Evolutionary conservation across 441 rosid species (phyloP).

Genomic region (Capsella rubella): DNA sequence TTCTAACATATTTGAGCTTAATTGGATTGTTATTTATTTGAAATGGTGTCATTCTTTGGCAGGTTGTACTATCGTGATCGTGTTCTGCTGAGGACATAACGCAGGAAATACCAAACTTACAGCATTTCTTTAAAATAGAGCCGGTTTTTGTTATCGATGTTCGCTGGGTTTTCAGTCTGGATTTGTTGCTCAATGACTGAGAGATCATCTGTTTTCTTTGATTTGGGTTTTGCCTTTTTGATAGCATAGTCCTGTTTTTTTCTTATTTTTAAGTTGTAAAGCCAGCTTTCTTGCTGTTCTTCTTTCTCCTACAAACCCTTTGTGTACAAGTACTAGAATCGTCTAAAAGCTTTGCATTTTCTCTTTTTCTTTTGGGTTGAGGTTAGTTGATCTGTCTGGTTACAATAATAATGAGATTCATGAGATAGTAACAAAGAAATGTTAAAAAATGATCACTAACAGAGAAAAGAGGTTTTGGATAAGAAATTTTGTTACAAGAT

Average conservation of each 20-base stretch:
- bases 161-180: conserved; percentile 14
- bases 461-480: background rate
- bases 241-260: background rate
- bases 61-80: conserved; percentile 18
- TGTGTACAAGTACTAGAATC: conserved; percentile 29
- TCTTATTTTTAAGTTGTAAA: conserved; percentile 25
- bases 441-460: background rate
- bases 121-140: conserved; percentile 4
- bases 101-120: background rate
- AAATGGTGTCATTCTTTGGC: conserved; percentile 12
- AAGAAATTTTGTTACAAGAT: background rate
- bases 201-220: conserved; percentile 22
- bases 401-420: background rate
- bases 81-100: background rate
- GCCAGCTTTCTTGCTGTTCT: conserved; percentile 29
- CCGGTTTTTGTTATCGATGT: background rate
- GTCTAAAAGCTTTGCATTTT: background rate
- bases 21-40: background rate
- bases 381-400: background rate
- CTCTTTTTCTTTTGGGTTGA: no score
- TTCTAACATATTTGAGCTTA: background rate
- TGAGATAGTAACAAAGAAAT: background rate
- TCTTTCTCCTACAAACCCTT: background rate
- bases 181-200: conserved; percentile 27
- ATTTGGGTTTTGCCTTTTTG: conserved; percentile 3